Base-by-base conservation (phyloP, 768 basidiomycete species). In the Auricularia auricula-judae region DNA sequence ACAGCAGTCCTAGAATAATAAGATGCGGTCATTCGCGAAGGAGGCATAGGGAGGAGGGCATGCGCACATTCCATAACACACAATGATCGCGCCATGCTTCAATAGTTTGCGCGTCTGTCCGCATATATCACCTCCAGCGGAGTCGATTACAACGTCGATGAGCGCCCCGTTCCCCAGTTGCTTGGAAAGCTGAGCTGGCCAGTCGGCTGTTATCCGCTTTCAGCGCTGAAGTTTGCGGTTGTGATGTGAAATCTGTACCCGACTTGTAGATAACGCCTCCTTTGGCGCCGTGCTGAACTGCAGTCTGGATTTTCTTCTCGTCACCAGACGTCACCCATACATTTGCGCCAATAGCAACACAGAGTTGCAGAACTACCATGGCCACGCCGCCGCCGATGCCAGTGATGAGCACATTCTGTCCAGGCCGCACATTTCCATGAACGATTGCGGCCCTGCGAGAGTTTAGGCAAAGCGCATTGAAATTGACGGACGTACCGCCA, bases 241-340 rank as follows among this genome's bases (percentile, higher is more conserved):
- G 44, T 34, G 5, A 7, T 10, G 62, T 4, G 4, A 29, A 62
- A 16, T 47, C 60, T 53, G 63, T 56, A 87, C 89, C 74, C 42
- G 83, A 78, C 71, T 81, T 87, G 72, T 93, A 94, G 69, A 80
- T 84, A 7, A 84, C 84, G 1, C 91, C 91, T n/a, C 84, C 91
- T 67, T 80, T 82, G 0, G 89, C 91, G 11, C 92, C 92, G 10
- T 92, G 76, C 16, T 74, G 73, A 21, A 83, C 72, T 0, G 91
- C 91, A 63, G 80, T 84, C 60, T 76, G 73, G 59, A 94, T 84
- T 77, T 93, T 93, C 8, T 84, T 82, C 34, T 80, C 76, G 56
- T 74, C 84, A 8, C 88, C 82, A 66, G 88, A 90, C 3, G 92
- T 89, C 29, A 93, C 89, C 72, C 86, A 93, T n/a, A 93, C 89